Evolutionary conservation across 2,329 filamentous ascomycete genomes (phyloP).

Genomic region (Nemania sp.): DNA sequence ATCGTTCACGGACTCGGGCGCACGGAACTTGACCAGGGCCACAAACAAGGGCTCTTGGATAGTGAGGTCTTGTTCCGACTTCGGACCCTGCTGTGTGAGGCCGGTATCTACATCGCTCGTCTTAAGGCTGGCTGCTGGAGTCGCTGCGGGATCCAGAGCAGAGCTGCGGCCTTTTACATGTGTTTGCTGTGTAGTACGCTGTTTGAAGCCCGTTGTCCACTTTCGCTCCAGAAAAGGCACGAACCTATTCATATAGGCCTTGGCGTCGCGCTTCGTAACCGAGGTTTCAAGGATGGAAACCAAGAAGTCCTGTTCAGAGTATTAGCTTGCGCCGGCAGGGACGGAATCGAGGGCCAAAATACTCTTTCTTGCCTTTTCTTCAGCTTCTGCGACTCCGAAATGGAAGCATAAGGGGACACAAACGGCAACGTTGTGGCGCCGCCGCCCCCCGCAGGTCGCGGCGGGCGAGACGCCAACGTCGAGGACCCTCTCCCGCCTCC

Average conservation of each 20-base stretch:
- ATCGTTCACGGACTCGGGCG: conserved; percentile 72
- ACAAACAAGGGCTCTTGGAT: conserved; percentile 60
- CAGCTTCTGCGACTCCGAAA: conserved; percentile 51
- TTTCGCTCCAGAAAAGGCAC: conserved; percentile 46
- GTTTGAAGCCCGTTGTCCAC: conserved; percentile 41
- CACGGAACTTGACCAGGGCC: conserved; percentile 82
- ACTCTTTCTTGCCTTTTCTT: conserved; percentile 55
- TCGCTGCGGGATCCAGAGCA: neutral
- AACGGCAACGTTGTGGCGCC: conserved; percentile 35
- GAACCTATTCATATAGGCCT: conserved; percentile 88
- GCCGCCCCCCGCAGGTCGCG: conserved; percentile 35
- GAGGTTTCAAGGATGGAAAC: conserved; percentile 85
- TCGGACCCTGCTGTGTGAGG: conserved; percentile 18
- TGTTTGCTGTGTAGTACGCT: conserved; percentile 33
- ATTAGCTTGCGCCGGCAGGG: conserved; percentile 11
- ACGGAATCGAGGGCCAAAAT: conserved; percentile 27
- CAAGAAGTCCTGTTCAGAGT: conserved; percentile 70
- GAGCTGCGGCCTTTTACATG: conserved; percentile 28
- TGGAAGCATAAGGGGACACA: conserved; percentile 45
- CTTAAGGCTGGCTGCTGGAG: conserved; percentile 13
- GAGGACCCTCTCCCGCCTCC: conserved; percentile 25
- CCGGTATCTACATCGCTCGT: conserved; percentile 5
- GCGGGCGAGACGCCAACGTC: conserved; percentile 30
- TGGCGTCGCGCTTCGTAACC: conserved; percentile 90
- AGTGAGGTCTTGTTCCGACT: conserved; percentile 51